Conservation (phyloP, 495 filamentous ascomycete species). For the Aspergillus heteromorphus region DNA sequence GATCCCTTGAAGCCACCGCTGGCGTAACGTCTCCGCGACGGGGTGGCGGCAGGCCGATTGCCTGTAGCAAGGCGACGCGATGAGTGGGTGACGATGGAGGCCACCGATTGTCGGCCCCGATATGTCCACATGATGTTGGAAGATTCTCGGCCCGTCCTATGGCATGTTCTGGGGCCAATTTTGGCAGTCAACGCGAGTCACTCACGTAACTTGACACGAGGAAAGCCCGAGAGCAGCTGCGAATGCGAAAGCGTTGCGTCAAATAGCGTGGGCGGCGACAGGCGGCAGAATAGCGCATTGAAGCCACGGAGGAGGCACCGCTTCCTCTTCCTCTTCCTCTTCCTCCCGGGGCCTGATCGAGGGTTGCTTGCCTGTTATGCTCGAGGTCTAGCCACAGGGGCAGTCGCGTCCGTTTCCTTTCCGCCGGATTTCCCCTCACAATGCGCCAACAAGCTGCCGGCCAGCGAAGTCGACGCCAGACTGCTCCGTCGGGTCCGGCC, state of each 20-base stretch:
- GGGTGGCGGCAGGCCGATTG: conserved; percentile 18
- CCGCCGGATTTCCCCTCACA: background rate
- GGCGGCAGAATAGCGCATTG: conserved; percentile 34
- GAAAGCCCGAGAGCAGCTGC: conserved; percentile 9
- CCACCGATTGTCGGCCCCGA: conserved; percentile 24
- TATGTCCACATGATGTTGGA: conserved; percentile 27
- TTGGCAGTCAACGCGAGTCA: no score
- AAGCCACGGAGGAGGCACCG: background rate
- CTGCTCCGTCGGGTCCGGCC: conserved; percentile 36
- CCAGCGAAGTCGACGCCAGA: conserved; percentile 39
- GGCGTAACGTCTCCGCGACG: conserved; percentile 27
- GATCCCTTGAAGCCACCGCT: conserved; percentile 21
- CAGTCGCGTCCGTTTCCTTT: background rate
- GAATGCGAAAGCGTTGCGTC: conserved; percentile 30
- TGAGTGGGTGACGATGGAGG: conserved; percentile 15
- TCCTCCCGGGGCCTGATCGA: background rate
- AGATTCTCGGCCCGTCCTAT: background rate
- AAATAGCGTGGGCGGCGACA: conserved; percentile 26
- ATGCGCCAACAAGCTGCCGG: conserved; percentile 25
- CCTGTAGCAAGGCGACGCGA: conserved; percentile 15
- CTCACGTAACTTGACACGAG: no score
- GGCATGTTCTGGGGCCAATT: background rate
- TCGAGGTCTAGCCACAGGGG: background rate
- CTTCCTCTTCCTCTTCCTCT: background rate
- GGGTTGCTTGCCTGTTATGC: background rate